Percentiles rank a stretch among this genome's conserved stretches.
These are phyloP conservation scores for Udeniomyces megalosporus DNA, from an alignment of 768 basidiomycete species.

Conservation along the genomic window DNA sequence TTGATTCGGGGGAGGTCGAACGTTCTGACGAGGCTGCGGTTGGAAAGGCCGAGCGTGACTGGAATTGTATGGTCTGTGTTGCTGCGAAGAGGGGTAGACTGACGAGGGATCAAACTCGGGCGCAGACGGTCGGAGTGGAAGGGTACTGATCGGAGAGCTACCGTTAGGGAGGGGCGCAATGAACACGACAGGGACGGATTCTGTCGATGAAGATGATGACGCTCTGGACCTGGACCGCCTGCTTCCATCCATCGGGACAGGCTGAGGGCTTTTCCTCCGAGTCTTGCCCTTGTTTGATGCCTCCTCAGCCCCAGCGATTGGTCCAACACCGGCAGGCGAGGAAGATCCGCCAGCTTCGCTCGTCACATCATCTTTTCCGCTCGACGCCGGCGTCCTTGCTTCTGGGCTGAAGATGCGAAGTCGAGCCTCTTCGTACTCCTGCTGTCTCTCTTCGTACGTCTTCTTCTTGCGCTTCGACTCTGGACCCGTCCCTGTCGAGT, in stretches of 20 bases:
- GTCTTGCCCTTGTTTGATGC: no score
- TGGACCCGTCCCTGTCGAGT: background rate
- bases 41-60: background rate
- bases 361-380: no score
- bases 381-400: background rate
- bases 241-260: no score
- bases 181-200: conserved; percentile 14
- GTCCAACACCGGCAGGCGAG: background rate
- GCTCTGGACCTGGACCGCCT: background rate
- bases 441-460: conserved; percentile 14
- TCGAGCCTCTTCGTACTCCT: conserved; percentile 14
- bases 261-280: no score
- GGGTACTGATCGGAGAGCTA: background rate
- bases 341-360: no score
- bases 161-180: background rate
- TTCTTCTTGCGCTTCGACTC: conserved; percentile 1
- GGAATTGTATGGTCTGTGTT: background rate
- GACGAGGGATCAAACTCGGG: conserved; percentile 5
- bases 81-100: background rate
- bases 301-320: background rate
- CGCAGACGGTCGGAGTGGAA: conserved; percentile 8
- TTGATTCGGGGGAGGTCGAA: no score
- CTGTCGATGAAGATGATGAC: conserved; percentile 12
- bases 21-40: background rate
- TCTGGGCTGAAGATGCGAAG: conserved; percentile 9